A percentile compares a stretch with the other conserved stretches of the same genome.
These are phyloP conservation scores for Biancaea sappan DNA, from an alignment of 306 rosid species.

Conservation along the genomic window DNA sequence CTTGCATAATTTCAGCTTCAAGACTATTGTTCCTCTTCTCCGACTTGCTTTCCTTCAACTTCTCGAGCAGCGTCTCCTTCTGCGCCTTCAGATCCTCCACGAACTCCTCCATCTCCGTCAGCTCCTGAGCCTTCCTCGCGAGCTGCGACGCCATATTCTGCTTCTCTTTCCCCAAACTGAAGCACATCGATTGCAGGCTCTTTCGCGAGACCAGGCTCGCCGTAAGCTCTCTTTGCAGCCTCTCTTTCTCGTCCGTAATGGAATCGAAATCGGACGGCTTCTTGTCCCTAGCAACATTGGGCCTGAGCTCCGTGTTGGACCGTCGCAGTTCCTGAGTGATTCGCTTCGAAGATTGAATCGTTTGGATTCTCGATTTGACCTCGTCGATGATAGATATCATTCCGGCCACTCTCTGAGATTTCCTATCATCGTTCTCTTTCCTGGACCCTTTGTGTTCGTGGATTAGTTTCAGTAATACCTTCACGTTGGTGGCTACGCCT, in stretches of 20 bases:
- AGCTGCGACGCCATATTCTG: slow-evolving; percentile 81
- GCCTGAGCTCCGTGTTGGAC: slow-evolving; percentile 69
- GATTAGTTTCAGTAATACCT: slow-evolving; percentile 64
- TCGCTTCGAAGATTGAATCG: slow-evolving; percentile 47
- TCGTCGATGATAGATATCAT: slow-evolving; percentile 75
- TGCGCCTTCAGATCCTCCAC: slow-evolving; percentile 65
- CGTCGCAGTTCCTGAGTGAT: slow-evolving; percentile 60
- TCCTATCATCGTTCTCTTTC: slow-evolving; percentile 59
- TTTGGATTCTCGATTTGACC: slow-evolving; percentile 60
- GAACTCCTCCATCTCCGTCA: slow-evolving; percentile 67
- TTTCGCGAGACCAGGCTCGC: slow-evolving; percentile 67
- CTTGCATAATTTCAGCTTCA: slow-evolving; percentile 46
- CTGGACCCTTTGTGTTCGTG: slow-evolving; percentile 67
- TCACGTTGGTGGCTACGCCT: slow-evolving; percentile 69
- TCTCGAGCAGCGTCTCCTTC: slow-evolving; percentile 66
- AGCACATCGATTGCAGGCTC: slow-evolving; percentile 84
- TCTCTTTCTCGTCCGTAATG: slow-evolving; percentile 84
- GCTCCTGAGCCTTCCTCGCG: slow-evolving; percentile 73
- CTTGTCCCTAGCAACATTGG: slow-evolving; percentile 55
- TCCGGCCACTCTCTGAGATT: slow-evolving; percentile 68
- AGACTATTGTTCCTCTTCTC: slow-evolving; percentile 40
- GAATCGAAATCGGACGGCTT: too few relatives aligned
- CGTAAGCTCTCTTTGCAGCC: slow-evolving; percentile 60
- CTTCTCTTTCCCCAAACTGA: slow-evolving; percentile 87
- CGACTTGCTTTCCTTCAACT: slow-evolving; percentile 47